phyloP scores from a whole-genome alignment of 2,329 filamentous ascomycete species.

The Verticillium klebahnii region DNA sequence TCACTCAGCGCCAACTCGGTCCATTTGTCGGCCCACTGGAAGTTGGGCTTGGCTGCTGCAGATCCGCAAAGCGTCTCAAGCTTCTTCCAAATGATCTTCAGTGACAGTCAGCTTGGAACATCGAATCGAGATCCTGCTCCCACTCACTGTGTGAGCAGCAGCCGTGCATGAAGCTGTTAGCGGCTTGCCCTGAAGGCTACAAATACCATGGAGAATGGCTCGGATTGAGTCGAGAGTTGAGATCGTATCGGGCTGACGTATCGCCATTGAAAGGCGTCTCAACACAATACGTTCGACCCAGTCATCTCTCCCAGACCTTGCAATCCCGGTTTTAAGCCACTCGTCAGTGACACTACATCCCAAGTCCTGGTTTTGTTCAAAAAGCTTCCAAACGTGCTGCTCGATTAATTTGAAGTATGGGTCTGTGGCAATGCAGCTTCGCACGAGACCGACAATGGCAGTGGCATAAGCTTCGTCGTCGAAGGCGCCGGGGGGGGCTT shows the following conservation, averaged over 20 bases:
- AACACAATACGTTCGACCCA: constrained; percentile 70
- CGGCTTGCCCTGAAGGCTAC: constrained; percentile 35
- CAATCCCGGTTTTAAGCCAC: constrained; percentile 55
- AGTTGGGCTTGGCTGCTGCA: neutral
- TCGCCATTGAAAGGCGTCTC: constrained; percentile 62
- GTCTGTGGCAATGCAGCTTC: constrained; percentile 54
- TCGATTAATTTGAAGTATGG: constrained; percentile 62
- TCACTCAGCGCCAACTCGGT: neutral
- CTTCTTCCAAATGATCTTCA: constrained; percentile 75
- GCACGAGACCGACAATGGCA: constrained; percentile 59
- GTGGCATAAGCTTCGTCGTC: constrained; percentile 42
- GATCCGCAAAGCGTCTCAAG: constrained; percentile 50
- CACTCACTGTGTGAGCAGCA: constrained; percentile 62
- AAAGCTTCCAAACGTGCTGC: constrained; percentile 62
- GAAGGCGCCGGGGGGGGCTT: constrained; percentile 39
- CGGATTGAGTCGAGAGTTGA: constrained; percentile 8
- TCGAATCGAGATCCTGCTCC: too few species aligned
- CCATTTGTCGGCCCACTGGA: neutral
- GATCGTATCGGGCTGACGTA: constrained; percentile 29
- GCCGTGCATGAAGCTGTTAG: constrained; percentile 59
- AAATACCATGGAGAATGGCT: constrained; percentile 27
- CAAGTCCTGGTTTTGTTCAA: constrained; percentile 44
- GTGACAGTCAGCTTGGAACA: neutral
- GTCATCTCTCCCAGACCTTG: constrained; percentile 39
- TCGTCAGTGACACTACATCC: constrained; percentile 54